Base-by-base conservation (phyloP, 768 basidiomycete genomes). In the Boletales sp. region DNA sequence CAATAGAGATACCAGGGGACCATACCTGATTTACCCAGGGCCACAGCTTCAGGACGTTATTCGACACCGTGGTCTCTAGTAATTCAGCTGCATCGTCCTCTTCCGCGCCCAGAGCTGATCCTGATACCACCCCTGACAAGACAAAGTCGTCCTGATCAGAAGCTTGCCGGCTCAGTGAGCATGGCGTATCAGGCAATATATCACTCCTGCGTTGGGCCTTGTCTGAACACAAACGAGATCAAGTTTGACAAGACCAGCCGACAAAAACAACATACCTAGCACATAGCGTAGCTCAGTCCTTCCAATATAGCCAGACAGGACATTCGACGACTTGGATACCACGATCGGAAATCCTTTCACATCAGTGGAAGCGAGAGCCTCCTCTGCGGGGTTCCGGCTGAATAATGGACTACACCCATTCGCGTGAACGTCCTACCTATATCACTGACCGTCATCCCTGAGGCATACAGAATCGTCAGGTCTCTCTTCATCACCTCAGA, bases 291-390 rank as follows among this genome's bases (percentile, higher is more conserved):
- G 69, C 61, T 96, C 92, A 4, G 84, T 81, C 48, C 94, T 79
- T 12, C 89, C 87, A 56, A 98, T 90, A 69, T 95, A 95, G 7
- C 95, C 96, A 3, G 84, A 70, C 17, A 98, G 76, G 11, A 80
- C 84, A 46, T 74, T 63, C 54, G 74, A 73, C 25, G 79, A 73
- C 62, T 83, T 76, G 19, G 80, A 74, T 28, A 83, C 80, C 25
- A 96, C 79, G 39, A 99, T 81, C 1, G 96, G 96, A 71, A 94
- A 98, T 0, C 95, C 94, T 67, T 94, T 90, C 58, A 91, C 88
- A 44, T 81, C 74, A 0, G 87, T 88, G 37, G 78, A 77, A 21
- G 80, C 76, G 12, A 98, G 74, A 30, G 85, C 76, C 15, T 74
- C 74, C 69, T 94, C 94, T 93, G 58, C 14, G 41, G 32, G 18